phyloP scores from a whole-genome alignment of 805 yeast species.

The Spathaspora girioi region DNA sequence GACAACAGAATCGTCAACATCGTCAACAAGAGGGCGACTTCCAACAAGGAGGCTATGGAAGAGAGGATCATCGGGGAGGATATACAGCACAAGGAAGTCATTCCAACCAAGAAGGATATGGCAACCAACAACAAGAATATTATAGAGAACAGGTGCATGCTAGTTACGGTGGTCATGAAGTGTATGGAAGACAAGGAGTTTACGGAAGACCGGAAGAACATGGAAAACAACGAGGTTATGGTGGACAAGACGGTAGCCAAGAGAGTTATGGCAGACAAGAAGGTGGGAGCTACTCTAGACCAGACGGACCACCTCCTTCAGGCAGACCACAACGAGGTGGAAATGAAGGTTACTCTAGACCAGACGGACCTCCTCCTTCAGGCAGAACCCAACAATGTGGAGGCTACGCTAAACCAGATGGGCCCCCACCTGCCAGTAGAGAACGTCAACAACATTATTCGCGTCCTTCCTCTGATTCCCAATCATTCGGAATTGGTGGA shows the following conservation, averaged over 20 bases:
- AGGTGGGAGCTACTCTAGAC: slow-evolving; percentile 6
- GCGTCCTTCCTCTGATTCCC: slow-evolving; percentile 10
- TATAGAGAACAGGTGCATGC: too few species aligned
- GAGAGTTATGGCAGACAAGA: slow-evolving; percentile 5
- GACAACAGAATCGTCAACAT: neutral
- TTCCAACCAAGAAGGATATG: neutral
- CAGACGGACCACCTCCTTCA: slow-evolving; percentile 4
- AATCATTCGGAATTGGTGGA: slow-evolving; percentile 15
- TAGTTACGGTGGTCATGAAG: neutral
- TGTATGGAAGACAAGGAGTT: slow-evolving; percentile 1
- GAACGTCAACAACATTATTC: slow-evolving; percentile 8
- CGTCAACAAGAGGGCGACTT: neutral
- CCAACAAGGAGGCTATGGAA: slow-evolving; percentile 4
- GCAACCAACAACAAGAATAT: neutral
- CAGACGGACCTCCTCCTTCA: slow-evolving; percentile 4
- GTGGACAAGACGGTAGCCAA: neutral
- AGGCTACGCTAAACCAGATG: slow-evolving; percentile 7
- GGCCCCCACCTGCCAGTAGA: slow-evolving; percentile 3
- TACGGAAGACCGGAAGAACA: slow-evolving; percentile 1
- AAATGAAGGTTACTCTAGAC: slow-evolving; percentile 6
- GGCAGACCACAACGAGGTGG: neutral
- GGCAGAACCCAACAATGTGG: slow-evolving; percentile 2
- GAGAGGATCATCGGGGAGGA: slow-evolving; percentile 3
- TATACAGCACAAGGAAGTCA: neutral
- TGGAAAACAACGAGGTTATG: slow-evolving; percentile 2